Evolutionary conservation across 768 basidiomycete species (phyloP).

Genomic region (Boletus sp.): DNA sequence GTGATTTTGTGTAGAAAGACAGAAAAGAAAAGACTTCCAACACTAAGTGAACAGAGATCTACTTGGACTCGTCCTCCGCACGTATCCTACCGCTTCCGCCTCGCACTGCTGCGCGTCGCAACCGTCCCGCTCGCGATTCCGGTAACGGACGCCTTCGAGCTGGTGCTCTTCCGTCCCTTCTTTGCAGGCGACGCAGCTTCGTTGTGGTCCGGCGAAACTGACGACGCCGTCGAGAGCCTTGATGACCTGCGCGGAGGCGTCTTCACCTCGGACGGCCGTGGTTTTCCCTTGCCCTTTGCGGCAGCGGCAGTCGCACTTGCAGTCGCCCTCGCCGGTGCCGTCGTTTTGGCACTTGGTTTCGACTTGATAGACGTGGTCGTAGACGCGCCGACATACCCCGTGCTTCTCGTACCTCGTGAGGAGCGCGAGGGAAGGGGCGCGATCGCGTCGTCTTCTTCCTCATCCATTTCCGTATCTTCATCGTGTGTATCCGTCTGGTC

Average conservation of each 20-base stretch:
- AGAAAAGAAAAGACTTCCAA: not conserved
- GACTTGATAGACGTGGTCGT: conserved; percentile 6
- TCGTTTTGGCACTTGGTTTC: conserved; percentile 6
- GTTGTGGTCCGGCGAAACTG: conserved; percentile 31
- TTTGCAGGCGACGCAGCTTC: conserved; percentile 26
- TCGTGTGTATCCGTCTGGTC: conserved; percentile 25
- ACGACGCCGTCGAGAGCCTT: conserved; percentile 34
- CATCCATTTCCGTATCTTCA: conserved; percentile 19
- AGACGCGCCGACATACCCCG: conserved; percentile 10
- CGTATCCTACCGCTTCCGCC: conserved; percentile 28
- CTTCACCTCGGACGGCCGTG: conserved; percentile 17
- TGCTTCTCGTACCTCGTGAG: conserved; percentile 21
- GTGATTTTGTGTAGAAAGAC: not conserved
- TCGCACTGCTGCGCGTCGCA: conserved; percentile 28
- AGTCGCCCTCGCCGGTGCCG: not conserved
- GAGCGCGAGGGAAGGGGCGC: conserved; percentile 31
- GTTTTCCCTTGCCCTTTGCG: conserved; percentile 17
- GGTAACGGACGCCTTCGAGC: conserved; percentile 5
- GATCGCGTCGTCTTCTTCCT: conserved; percentile 34
- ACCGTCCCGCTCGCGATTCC: conserved; percentile 11
- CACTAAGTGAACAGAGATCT: not conserved
- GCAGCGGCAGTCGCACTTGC: not conserved
- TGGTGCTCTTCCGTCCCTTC: conserved; percentile 21
- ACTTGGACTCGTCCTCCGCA: not conserved
- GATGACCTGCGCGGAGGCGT: conserved; percentile 38